Conservation (phyloP, 2,329 filamentous ascomycete species). For the Corinectria fuckeliana region DNA sequence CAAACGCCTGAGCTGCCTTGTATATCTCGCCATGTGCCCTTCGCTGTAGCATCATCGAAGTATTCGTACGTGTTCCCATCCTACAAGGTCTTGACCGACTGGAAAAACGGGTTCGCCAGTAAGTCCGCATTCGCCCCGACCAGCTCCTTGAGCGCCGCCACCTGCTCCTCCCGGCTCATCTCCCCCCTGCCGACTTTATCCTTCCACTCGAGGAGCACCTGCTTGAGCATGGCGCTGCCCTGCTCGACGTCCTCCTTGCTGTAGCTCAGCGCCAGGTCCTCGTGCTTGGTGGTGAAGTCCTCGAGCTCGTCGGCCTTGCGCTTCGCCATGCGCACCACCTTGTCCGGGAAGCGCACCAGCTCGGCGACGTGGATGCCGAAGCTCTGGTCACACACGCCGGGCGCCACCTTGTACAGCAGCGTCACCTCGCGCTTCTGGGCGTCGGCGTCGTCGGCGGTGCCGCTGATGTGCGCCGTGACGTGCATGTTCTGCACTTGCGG, state of each 20-base stretch:
- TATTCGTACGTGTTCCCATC: background rate
- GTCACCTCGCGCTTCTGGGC: conserved; percentile 81
- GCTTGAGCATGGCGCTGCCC: conserved; percentile 84
- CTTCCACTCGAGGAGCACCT: conserved; percentile 86
- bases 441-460: conserved; percentile 49
- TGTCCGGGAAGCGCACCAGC: conserved; percentile 92
- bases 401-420: conserved; percentile 94
- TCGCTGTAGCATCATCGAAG: conserved; percentile 5
- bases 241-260: conserved; percentile 88
- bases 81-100: conserved; percentile 64
- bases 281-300: conserved; percentile 86
- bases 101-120: conserved; percentile 72
- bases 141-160: conserved; percentile 78
- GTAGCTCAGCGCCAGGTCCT: conserved; percentile 65
- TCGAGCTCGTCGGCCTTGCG: conserved; percentile 97
- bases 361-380: conserved; percentile 99
- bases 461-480: conserved; percentile 89
- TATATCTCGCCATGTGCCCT: background rate
- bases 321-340: conserved; percentile 99
- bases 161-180: conserved; percentile 77
- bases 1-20: conserved; percentile 5
- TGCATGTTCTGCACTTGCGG: conserved; percentile 91
- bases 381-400: conserved; percentile 93
- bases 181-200: conserved; percentile 66
- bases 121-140: conserved; percentile 75